These are phyloP conservation scores for Calophaca sinica DNA, from an alignment of 306 rosid genomes.

Conservation along the genomic window DNA sequence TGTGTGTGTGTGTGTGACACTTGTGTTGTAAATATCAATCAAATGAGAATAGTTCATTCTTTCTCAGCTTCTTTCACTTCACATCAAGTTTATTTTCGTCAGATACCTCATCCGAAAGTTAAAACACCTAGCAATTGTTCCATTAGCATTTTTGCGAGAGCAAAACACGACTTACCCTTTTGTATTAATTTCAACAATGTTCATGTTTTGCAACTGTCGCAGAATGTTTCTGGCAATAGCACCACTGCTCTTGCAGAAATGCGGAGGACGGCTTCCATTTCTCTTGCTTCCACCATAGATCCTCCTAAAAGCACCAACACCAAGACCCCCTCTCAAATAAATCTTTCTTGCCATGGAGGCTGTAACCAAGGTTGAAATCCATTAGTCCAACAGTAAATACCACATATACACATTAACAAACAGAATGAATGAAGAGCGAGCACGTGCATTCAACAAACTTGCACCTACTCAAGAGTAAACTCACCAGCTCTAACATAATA, in stretches of 20 bases:
- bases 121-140: constrained; percentile 2
- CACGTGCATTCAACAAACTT: background rate
- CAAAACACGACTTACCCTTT: constrained; percentile 59
- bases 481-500: constrained; percentile 72
- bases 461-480: constrained; percentile 7
- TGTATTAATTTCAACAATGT: constrained; percentile 63
- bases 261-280: constrained; percentile 83
- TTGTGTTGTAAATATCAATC: no score
- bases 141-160: background rate
- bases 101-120: background rate
- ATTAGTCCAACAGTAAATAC: background rate
- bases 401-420: background rate
- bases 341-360: constrained; percentile 89
- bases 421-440: background rate
- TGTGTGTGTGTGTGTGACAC: no score
- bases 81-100: no score
- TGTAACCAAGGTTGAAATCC: constrained; percentile 31
- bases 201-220: constrained; percentile 64
- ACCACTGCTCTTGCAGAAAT: constrained; percentile 81
- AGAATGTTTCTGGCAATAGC: constrained; percentile 72
- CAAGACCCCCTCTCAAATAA: constrained; percentile 83
- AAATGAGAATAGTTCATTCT: no score
- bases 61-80: no score
- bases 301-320: constrained; percentile 76
- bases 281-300: constrained; percentile 86